Evolutionary conservation across 2,329 filamentous ascomycete genomes (phyloP).

Genomic region (Aspergillus transmontanensis): DNA sequence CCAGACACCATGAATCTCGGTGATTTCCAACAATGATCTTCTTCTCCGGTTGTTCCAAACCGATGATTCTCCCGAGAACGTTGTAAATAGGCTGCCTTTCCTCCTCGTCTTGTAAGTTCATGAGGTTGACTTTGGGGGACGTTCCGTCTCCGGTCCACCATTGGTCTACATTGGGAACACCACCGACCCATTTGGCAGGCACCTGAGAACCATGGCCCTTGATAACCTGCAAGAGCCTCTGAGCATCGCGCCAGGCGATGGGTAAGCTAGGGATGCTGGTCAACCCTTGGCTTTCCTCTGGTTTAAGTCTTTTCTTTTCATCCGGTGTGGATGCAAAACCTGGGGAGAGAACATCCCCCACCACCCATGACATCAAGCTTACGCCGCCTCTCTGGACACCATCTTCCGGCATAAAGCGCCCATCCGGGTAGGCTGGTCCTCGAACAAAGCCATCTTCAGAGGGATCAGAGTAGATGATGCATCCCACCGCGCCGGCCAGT

Average conservation of each 20-base stretch:
- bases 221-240: constrained; percentile 73
- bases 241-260: constrained; percentile 85
- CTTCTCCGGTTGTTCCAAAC: constrained; percentile 81
- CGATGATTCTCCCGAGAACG: constrained; percentile 78
- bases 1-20: constrained; percentile 89
- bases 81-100: constrained; percentile 88
- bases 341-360: constrained; percentile 91
- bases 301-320: constrained; percentile 63
- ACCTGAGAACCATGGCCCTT: constrained; percentile 72
- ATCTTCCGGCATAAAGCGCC: constrained; percentile 77
- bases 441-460: constrained; percentile 77
- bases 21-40: constrained; percentile 90
- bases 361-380: constrained; percentile 75
- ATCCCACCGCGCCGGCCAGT: constrained; percentile 80
- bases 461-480: constrained; percentile 91
- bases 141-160: constrained; percentile 83
- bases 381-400: constrained; percentile 83
- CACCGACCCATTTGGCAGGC: constrained; percentile 73
- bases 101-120: constrained; percentile 84
- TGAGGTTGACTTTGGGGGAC: constrained; percentile 76
- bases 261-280: constrained; percentile 87
- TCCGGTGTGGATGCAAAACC: constrained; percentile 66
- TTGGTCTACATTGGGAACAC: constrained; percentile 71
- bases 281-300: constrained; percentile 71
- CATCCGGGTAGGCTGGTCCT: constrained; percentile 73